Percentiles rank a stretch among this genome's conserved stretches.
Conservation (phyloP, 441 rosid genomes). For the Gossypium gossypioides region DNA sequence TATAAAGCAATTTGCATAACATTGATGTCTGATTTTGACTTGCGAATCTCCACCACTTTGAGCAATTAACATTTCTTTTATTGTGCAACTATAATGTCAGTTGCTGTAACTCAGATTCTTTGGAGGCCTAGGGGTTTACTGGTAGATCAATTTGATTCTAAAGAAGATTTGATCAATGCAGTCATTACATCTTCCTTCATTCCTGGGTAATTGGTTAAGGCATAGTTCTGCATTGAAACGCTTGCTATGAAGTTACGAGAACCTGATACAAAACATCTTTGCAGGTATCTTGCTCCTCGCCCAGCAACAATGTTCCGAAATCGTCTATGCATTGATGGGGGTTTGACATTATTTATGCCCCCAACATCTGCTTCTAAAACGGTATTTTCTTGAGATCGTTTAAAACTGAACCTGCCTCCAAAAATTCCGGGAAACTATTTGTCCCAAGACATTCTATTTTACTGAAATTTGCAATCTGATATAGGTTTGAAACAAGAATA, state of each 20-base stretch:
- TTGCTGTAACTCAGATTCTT: conserved; percentile 80
- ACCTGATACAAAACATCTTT: conserved; percentile 11
- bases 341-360: conserved; percentile 84
- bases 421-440: not conserved
- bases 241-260: conserved; percentile 12
- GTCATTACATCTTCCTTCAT: conserved; percentile 76
- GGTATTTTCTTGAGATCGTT: conserved; percentile 33
- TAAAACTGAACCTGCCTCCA: not conserved
- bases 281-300: conserved; percentile 85
- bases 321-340: conserved; percentile 85
- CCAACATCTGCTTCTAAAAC: conserved; percentile 87
- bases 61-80: conserved; percentile 7
- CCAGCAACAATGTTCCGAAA: conserved; percentile 82
- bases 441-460: not conserved
- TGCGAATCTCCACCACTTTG: not conserved
- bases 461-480: not conserved
- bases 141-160: conserved; percentile 87
- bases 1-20: not conserved
- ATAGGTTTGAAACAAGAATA: not conserved
- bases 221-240: not conserved
- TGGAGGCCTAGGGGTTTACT: conserved; percentile 82
- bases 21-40: conserved; percentile 1
- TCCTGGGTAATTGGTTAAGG: conserved; percentile 50
- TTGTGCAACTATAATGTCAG: conserved; percentile 31
- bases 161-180: conserved; percentile 73